phyloP scores from a whole-genome alignment of 257 asterid species.

The Pogostemon cablin region DNA sequence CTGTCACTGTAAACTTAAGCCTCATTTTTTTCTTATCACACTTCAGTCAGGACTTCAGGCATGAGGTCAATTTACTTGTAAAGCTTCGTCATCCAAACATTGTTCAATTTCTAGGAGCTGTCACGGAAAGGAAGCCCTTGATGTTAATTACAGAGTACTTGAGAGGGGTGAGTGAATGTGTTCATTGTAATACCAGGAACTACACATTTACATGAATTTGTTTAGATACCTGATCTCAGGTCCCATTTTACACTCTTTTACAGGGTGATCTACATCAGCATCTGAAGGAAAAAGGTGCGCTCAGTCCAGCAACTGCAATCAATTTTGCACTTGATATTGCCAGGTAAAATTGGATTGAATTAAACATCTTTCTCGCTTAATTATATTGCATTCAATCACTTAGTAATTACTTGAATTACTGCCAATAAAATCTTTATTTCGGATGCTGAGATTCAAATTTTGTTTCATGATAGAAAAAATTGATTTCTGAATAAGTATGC shows the following conservation, averaged over 20 bases:
- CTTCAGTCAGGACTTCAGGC: constrained; percentile 97
- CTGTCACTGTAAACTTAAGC: constrained; percentile 8
- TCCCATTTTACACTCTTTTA: constrained; percentile 28
- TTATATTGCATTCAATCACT: constrained; percentile 18
- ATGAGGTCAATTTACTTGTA: constrained; percentile 95
- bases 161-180: constrained; percentile 76
- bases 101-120: constrained; percentile 98
- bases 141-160: constrained; percentile 94
- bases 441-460: constrained; percentile 9
- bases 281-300: constrained; percentile 91
- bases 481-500: not conserved
- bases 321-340: constrained; percentile 95
- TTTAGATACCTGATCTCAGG: constrained; percentile 11
- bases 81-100: constrained; percentile 99
- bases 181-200: constrained; percentile 23
- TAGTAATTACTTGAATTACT: constrained; percentile 22
- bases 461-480: constrained; percentile 21
- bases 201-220: not conserved
- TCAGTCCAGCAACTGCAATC: constrained; percentile 71
- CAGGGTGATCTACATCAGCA: constrained; percentile 98
- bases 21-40: constrained; percentile 24
- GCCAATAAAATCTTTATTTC: constrained; percentile 11
- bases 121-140: constrained; percentile 87
- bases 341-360: constrained; percentile 50
- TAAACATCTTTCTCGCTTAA: not conserved